phyloP scores from a whole-genome alignment of 306 rosid species.

The Sindora glabra region DNA sequence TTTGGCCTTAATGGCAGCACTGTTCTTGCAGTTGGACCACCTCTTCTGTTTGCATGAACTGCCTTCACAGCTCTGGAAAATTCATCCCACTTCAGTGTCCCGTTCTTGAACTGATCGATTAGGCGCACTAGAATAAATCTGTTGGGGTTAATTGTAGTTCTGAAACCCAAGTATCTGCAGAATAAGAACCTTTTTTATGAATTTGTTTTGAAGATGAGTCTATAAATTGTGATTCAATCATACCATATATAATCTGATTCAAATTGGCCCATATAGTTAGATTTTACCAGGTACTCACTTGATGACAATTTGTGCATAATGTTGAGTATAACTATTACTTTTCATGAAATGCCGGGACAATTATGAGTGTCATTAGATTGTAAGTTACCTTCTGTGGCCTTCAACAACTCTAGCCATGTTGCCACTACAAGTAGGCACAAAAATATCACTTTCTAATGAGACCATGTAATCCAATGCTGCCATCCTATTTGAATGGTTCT shows the following conservation, averaged over 20 bases:
- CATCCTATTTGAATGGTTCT: slow-evolving; percentile 60
- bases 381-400: slow-evolving; percentile 54
- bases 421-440: slow-evolving; percentile 56
- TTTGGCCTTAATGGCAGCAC: slow-evolving; percentile 29
- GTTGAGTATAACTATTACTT: too few species aligned
- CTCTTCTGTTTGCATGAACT: slow-evolving; percentile 42
- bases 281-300: too few species aligned
- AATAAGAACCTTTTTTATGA: neutral
- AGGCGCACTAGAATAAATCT: slow-evolving; percentile 40
- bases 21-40: slow-evolving; percentile 38
- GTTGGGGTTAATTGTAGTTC: slow-evolving; percentile 39
- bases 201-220: neutral
- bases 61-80: slow-evolving; percentile 37
- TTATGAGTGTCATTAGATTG: neutral
- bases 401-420: slow-evolving; percentile 71
- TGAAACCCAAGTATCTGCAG: slow-evolving; percentile 55
- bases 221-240: too few species aligned
- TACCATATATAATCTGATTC: too few species aligned
- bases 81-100: slow-evolving; percentile 42
- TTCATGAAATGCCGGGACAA: too few species aligned
- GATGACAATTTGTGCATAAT: too few species aligned
- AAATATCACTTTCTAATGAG: slow-evolving; percentile 55
- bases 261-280: too few species aligned
- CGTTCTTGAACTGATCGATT: slow-evolving; percentile 37
- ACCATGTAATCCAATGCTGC: slow-evolving; percentile 70